Evolutionary conservation across 1,284 basidiomycete species (phyloP), one percentile per base, ranked within the genome.

Genomic region (Moesziomyces sp.): DNA sequence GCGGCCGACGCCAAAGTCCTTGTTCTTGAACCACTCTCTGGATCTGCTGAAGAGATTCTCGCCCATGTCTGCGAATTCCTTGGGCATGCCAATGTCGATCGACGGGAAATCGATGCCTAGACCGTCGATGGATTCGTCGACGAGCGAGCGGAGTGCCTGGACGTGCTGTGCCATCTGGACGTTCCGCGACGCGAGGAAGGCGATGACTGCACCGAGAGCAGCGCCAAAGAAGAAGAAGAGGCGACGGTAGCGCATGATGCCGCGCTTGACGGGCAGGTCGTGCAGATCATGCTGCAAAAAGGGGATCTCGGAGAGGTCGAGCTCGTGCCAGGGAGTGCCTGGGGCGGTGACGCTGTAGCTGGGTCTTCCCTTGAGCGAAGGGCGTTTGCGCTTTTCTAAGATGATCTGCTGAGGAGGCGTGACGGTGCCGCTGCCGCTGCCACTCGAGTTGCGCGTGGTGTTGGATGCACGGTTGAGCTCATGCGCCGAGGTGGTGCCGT

Each of bases 1-100:
- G n/a, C 79, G 52, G 0, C 82, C 82, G 21, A 81, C 75, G 28
- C 65, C 55, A 46, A 83, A 83, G 56, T 83, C 81, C 21, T 76
- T 74, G 52, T 76, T 80, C 60, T 78, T 76, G 49, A 80, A 76
- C 81, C 80, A 82, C 26, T 78, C 73, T 21, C 74, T 45, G 6
- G 82, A 76, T 11, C 61, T 40, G 2, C 63, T 58, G 54, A 82
- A 80, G 24, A 83, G 58, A 18, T 74, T 73, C 26, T 83, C 81
- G 18, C 80, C 71, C 42, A 81, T 64, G 18, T 82, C 74, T 9
- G 74, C 73, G 46, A 82, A 76, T 30, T 83, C 82, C 24, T 69
- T 71, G 7, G 82, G 80, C 54, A 83, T 58, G 50, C 75, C 61
- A n/a, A 77, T 62, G 55, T 80, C 74, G 52, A 81, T 51, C 4